These are phyloP conservation scores for Conticribra weissflogii DNA, from an alignment of 108 stramenopile genomes.

Conservation along the genomic window DNA sequence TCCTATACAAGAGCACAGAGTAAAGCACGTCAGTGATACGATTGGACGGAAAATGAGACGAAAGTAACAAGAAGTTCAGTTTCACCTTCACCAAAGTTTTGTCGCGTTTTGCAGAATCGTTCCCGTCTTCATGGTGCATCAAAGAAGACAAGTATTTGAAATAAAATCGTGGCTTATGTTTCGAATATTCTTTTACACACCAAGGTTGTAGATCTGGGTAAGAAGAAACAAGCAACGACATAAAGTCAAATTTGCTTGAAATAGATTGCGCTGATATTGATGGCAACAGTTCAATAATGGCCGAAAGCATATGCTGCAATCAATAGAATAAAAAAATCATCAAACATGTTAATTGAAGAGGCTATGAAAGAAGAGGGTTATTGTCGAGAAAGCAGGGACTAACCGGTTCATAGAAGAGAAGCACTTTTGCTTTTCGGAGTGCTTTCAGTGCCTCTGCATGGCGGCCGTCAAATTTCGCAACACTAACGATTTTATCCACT, in stretches of 20 bases:
- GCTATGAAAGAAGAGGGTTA: neutral
- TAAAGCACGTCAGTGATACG: neutral
- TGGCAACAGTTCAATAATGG: constrained; percentile 54
- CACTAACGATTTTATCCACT: constrained; percentile 52
- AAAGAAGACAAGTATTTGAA: constrained; percentile 74
- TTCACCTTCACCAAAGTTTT: constrained; percentile 62
- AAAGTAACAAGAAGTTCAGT: no score
- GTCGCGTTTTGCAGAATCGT: constrained; percentile 69
- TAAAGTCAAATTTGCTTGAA: constrained; percentile 34
- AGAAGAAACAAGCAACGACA: constrained; percentile 69
- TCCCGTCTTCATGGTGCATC: constrained; percentile 70
- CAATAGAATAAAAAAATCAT: neutral
- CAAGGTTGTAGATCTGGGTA: constrained; percentile 85
- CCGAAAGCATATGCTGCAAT: constrained; percentile 69
- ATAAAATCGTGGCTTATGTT: constrained; percentile 48
- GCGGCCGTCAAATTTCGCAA: constrained; percentile 73
- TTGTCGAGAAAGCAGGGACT: constrained; percentile 22
- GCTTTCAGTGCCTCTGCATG: constrained; percentile 71
- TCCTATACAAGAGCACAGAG: constrained; percentile 47
- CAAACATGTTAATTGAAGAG: neutral
- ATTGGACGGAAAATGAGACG: no score
- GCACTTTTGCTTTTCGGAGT: constrained; percentile 42
- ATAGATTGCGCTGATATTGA: constrained; percentile 25
- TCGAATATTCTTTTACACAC: constrained; percentile 65
- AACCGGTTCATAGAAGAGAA: constrained; percentile 80